Base-by-base conservation (phyloP, 306 rosid species). In the Boehmeria nivea region DNA sequence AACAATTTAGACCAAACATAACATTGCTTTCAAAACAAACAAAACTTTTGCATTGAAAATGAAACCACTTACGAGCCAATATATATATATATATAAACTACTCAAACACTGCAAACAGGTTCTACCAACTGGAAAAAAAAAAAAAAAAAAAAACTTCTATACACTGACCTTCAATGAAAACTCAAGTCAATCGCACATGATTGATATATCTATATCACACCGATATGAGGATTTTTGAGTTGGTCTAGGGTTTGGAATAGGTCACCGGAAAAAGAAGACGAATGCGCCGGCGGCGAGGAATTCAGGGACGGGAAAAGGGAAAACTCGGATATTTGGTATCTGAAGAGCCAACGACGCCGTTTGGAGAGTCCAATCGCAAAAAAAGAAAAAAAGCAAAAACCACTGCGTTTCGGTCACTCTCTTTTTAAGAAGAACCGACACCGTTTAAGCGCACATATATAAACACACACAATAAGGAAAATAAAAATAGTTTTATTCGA, bases 341-440 rank as follows among this genome's bases (percentile, higher is more conserved):
- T 46, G 16, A 2, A 12, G 16, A 25, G 26, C 13, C 64, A 43
- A 59, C 64, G 64, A 59, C 52, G 22, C 64, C 54, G 54, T 59
- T 59, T 56, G 34, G 45, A 15, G 12, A 8, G 36, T 40, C 25
- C n/a, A 19, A 12, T 5, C 34, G 26, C n/a, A n/a, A n/a, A n/a
- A n/a, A n/a, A n/a, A n/a, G n/a, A n/a, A n/a, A 26, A 23, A 15
- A 9, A 0, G 17, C 14, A 28, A 17, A 46, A 47, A 22, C n/a
- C 58, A 18, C 9, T 19, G 22, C 17, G 37, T 25, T n/a, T 40
- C 11, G 23, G 42, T 53, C 20, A 8, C 7, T 16, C 6, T 1
- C 22, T 33, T 51, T 21, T 53, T 11, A 15, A 10, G 13, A 1
- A 17, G 62, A 55, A 55, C 60, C 60, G 60, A 55, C 60, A 37